Conservation (phyloP, 176 grass and related monocot genomes). For the Eleusine coracana region DNA sequence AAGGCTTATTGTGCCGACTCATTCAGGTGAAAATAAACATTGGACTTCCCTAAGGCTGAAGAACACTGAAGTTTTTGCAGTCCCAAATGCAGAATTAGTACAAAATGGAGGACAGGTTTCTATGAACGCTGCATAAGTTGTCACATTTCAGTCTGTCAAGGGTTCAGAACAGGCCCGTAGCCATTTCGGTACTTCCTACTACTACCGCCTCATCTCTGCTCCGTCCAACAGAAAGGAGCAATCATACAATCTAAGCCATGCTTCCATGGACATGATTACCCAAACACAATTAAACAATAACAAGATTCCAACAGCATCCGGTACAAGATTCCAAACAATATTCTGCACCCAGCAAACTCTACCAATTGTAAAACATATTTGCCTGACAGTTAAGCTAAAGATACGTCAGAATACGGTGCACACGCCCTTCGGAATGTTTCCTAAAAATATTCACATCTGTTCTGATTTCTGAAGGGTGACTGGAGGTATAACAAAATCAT, state of each 20-base stretch:
- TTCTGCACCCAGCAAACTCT: not conserved
- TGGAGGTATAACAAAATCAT: not conserved
- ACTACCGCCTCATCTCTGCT: not conserved
- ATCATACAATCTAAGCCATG: constrained; percentile 34
- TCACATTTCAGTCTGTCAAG: too few species aligned
- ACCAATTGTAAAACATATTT: constrained; percentile 12
- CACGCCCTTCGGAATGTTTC: constrained; percentile 14
- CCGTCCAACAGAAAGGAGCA: constrained; percentile 7
- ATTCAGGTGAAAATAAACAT: not conserved
- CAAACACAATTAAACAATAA: constrained; percentile 18
- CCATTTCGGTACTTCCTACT: not conserved
- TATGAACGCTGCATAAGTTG: not conserved
- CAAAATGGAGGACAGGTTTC: not conserved
- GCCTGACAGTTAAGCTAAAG: constrained; percentile 21
- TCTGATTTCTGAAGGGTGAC: not conserved
- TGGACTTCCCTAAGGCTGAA: not conserved
- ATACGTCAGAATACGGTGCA: not conserved
- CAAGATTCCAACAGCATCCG: constrained; percentile 30
- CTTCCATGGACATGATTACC: constrained; percentile 33
- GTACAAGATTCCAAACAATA: constrained; percentile 38
- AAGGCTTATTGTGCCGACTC: not conserved
- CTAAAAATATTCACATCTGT: not conserved
- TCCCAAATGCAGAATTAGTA: constrained; percentile 3
- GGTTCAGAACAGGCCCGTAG: not conserved
- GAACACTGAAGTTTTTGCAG: not conserved